Conservation (phyloP, 164 flowering plant genomes). For the Brasenia schreberi region DNA sequence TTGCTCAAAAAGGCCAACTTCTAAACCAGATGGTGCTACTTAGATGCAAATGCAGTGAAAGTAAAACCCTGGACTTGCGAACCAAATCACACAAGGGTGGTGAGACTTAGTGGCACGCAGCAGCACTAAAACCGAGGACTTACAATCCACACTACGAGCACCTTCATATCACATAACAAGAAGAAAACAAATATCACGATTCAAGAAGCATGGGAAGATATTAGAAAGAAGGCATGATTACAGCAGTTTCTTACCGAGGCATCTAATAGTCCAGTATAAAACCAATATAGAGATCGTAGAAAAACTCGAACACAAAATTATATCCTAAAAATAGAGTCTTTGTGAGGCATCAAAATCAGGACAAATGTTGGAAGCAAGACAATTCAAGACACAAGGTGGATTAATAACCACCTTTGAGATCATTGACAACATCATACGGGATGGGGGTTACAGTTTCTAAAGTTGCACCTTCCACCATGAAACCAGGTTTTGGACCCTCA, state of each 20-base stretch:
- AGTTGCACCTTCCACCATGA: slow-evolving; percentile 26
- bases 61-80: too few species aligned
- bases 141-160: too few species aligned
- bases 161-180: too few species aligned
- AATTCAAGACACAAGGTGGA: not conserved
- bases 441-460: slow-evolving; percentile 25
- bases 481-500: slow-evolving; percentile 24
- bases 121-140: too few species aligned
- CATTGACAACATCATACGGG: slow-evolving; percentile 21
- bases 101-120: too few species aligned
- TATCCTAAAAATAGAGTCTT: not conserved
- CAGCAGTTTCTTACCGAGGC: not conserved
- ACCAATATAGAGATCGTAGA: not conserved
- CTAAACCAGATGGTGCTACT: too few species aligned
- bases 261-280: not conserved
- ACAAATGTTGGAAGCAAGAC: not conserved
- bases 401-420: slow-evolving; percentile 19
- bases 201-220: too few species aligned
- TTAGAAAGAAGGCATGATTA: too few species aligned
- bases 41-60: too few species aligned
- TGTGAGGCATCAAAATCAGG: not conserved
- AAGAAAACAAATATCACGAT: too few species aligned
- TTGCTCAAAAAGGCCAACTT: too few species aligned
- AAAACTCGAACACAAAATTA: not conserved
- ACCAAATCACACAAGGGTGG: too few species aligned